Evolutionary conservation across 352 stramenopile species (phyloP).

Genomic region (Phytophthora litchii): DNA sequence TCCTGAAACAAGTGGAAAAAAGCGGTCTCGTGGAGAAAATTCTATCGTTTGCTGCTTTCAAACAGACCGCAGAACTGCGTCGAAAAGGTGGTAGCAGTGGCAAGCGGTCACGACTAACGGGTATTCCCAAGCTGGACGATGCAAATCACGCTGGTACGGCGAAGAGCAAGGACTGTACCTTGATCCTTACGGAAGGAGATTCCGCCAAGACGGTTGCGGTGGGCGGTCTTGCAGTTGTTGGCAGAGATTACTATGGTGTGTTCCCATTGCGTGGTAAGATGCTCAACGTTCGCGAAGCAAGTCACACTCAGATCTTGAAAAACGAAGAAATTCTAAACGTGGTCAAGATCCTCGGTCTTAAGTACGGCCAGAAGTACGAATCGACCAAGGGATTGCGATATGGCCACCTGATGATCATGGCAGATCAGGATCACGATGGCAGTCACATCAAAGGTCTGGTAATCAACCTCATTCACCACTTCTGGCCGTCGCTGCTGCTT

Average conservation of each 20-base stretch:
- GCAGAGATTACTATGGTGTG: constrained; percentile 96
- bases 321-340: constrained; percentile 98
- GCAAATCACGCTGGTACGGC: constrained; percentile 95
- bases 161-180: constrained; percentile 92
- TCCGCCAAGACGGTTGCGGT: constrained; percentile 98
- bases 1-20: constrained; percentile 89
- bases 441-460: constrained; percentile 99
- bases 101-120: constrained; percentile 86
- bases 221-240: constrained; percentile 95
- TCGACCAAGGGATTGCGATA: constrained; percentile 93
- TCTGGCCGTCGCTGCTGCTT: constrained; percentile 97
- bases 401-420: constrained; percentile 99
- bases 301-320: constrained; percentile 94
- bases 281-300: constrained; percentile 99
- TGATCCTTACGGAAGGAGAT: constrained; percentile 99
- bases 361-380: constrained; percentile 95
- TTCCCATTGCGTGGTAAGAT: constrained; percentile 98
- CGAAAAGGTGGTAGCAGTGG: constrained; percentile 79
- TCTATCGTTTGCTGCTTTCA: constrained; percentile 92
- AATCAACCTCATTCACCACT: constrained; percentile 99
- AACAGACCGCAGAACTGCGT: constrained; percentile 91
- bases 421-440: constrained; percentile 99
- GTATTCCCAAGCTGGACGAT: constrained; percentile 98
- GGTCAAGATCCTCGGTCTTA: constrained; percentile 97
- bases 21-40: constrained; percentile 92